Base-by-base conservation (phyloP, 805 yeast species). In the Myxozyma udenii region DNA sequence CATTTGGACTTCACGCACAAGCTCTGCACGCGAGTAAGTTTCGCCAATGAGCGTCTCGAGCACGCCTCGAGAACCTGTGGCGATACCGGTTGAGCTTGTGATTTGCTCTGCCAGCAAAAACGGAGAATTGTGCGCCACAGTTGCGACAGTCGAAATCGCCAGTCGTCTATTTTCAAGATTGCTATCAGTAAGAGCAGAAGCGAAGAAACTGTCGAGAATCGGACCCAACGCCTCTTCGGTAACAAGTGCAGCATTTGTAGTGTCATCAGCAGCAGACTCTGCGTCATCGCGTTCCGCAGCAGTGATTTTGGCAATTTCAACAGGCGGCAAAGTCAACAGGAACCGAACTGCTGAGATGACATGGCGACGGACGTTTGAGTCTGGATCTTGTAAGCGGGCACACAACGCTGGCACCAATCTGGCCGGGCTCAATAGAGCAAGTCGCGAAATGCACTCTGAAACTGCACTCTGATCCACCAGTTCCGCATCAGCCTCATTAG, bases 1-100 rank as follows among this genome's bases (percentile, higher is more conserved):
- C 79, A 88, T 86, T 42, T 83, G 84, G 30, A 87, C 82, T 18
- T 75, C 71, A 48, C 81, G 81, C 41, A 84, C 78, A 61, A 79
- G 81, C 50, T 78, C 77, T 28, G 75, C 77, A 57, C 77, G 78
- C 0, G 82, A 73, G 11, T 68, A 68, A 41, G 85, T 72, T 62
- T 85, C 87, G 3, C 67, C 69, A 58, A 76, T 76, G 2, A 85
- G 68, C 0, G 66, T 62, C 0, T 85, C 80, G 37, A 84, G 66
- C 1, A 82, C 69, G 2, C 64, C 62, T n/a, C n/a, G n/a, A n/a
- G n/a, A n/a, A n/a, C n/a, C n/a, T 9, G 9, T 28, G 2, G 75
- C 66, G 37, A 81, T 65, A 45, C 75, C 70, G 1, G 77, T 75
- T 9, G 33, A 9, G 14, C 14, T 28, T 9, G 9, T 28, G 9